phyloP scores from a whole-genome alignment of 306 rosid species.

The Gastrolobium villosum region DNA sequence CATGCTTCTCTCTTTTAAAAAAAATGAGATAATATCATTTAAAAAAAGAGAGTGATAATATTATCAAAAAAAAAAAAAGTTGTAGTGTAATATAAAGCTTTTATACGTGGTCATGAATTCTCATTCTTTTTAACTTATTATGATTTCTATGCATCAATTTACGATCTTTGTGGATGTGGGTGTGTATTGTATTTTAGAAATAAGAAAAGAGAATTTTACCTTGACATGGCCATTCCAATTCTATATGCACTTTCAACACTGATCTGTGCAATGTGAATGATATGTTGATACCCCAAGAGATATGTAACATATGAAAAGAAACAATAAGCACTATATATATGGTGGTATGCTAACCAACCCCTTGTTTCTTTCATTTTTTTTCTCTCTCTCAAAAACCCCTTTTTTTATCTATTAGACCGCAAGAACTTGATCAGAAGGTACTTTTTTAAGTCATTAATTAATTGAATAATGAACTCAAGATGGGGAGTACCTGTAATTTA shows the following conservation, averaged over 20 bases:
- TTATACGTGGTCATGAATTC: too few relatives aligned
- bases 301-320: conserved; percentile 1
- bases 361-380: not conserved
- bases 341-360: conserved; percentile 3
- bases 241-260: not conserved
- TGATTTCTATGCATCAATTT: not conserved
- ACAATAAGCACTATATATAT: conserved; percentile 13
- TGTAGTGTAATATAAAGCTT: too few relatives aligned
- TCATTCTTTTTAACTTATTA: too few relatives aligned
- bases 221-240: conserved; percentile 47
- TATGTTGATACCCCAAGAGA: not conserved
- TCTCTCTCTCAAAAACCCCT: not conserved
- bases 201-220: conserved; percentile 37
- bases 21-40: too few relatives aligned
- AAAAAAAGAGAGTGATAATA: too few relatives aligned
- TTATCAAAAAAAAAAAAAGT: too few relatives aligned
- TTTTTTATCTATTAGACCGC: conserved; percentile 26
- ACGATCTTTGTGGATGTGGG: not conserved
- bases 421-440: conserved; percentile 31
- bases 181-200: not conserved
- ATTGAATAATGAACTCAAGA: not conserved
- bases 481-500: conserved; percentile 25
- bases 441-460: not conserved
- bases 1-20: too few relatives aligned
- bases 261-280: not conserved